These are phyloP conservation scores for Myriosclerotinia duriaeana DNA, from an alignment of 2,329 filamentous ascomycete genomes.

Conservation along the genomic window DNA sequence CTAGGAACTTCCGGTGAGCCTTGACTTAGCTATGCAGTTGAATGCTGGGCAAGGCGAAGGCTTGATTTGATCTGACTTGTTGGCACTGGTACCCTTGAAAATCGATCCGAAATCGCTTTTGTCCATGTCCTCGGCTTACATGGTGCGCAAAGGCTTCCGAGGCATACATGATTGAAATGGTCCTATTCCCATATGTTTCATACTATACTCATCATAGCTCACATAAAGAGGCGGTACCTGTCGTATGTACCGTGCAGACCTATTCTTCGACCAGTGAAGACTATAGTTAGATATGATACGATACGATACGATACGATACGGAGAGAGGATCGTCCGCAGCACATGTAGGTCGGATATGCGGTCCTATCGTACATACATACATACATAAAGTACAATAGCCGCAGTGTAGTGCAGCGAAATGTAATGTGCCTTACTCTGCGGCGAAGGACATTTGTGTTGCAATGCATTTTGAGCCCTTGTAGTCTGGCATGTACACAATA, in stretches of 20 bases:
- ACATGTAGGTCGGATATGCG: slow-evolving; percentile 19
- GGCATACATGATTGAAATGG: neutral
- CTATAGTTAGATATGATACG: slow-evolving; percentile 8
- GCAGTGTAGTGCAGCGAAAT: slow-evolving; percentile 14
- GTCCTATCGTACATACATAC: slow-evolving; percentile 18
- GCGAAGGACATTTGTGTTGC: slow-evolving; percentile 12
- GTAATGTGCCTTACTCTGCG: slow-evolving; percentile 16
- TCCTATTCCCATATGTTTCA: neutral
- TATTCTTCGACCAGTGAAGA: slow-evolving; percentile 4
- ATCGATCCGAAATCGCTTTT: slow-evolving; percentile 2
- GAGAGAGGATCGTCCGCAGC: slow-evolving; percentile 7
- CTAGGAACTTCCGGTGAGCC: neutral
- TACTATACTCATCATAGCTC: slow-evolving; percentile 1
- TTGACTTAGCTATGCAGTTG: neutral
- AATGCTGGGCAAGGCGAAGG: slow-evolving; percentile 6
- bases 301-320: slow-evolving; percentile 1
- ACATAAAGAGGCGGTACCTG: neutral
- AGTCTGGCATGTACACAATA: slow-evolving; percentile 9
- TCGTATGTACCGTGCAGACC: neutral
- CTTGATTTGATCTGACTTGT: slow-evolving; percentile 6
- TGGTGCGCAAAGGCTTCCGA: neutral
- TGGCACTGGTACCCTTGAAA: neutral
- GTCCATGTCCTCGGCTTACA: neutral
- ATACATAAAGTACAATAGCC: slow-evolving; percentile 6
- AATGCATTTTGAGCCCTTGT: slow-evolving; percentile 5